Evolutionary conservation across 441 rosid species (phyloP), one percentile per base, ranked within the genome.

Genomic region (Gossypium aridum): DNA sequence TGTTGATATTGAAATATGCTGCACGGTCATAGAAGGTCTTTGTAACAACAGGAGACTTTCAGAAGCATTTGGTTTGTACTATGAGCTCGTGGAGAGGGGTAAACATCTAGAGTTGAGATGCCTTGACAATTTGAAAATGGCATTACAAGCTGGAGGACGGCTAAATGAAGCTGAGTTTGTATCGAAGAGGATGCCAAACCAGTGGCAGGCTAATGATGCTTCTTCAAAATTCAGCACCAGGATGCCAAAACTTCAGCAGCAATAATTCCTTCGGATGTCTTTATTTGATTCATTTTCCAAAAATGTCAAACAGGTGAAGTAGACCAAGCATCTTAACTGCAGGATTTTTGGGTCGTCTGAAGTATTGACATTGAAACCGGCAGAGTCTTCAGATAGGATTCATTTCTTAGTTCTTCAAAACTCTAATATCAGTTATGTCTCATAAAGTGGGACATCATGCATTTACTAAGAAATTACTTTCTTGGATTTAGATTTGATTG

Each of bases 31-130:
- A 64, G 83, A 83, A 80, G 91, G 86, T 76, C 94, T 93, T 37
- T 93, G 93, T 81, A 83, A 76, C 82, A 56, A 39, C 66, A 85
- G 78, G 76, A 87, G 80, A 74, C 83, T 79, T 75, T 72, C 85
- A 53, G 96, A 91, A 79, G 97, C 96, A 70, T 91, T 90, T 81
- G 70, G 77, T 57, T 80, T 91, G 86, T 90, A 83, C 77, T 83
- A 84, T 59, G 87, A 87, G 73, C 76, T 91, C 80, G 91, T 85
- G 76, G 98, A 91, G 81, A 81, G 80, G 70, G 91, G 88, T 61
- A 80, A 80, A 20, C 80, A 82, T 76, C 84, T 72, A 62, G 80
- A 82, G 64, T 86, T 91, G 83, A 80, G 82, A 73, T 87, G 94
- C 80, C 70, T 82, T 13, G 83, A 84, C 71, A 83, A 81, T 70